Conservation (phyloP, 2,329 filamentous ascomycete species). For the Fusarium sambucinum region DNA sequence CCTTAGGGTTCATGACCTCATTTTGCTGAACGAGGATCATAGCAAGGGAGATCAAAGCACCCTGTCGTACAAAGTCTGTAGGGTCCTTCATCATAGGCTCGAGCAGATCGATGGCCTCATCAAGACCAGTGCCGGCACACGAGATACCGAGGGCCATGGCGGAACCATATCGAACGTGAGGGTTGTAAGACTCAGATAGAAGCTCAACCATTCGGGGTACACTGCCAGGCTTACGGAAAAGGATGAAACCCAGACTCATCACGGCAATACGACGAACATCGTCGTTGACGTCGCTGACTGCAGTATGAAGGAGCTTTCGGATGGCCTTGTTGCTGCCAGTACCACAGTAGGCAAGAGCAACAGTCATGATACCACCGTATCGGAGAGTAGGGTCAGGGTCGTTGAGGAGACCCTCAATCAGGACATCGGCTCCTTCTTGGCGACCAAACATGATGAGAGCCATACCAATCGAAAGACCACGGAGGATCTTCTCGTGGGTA, state of each 20-base stretch:
- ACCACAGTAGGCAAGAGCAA: slow-evolving; percentile 96
- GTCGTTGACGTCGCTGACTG: slow-evolving; percentile 97
- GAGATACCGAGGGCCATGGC: slow-evolving; percentile 99
- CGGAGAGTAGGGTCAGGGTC: slow-evolving; percentile 94
- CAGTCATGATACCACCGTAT: slow-evolving; percentile 99
- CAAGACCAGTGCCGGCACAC: slow-evolving; percentile 93
- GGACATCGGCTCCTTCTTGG: slow-evolving; percentile 92
- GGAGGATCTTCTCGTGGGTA: slow-evolving; percentile 98
- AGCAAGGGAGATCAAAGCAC: slow-evolving; percentile 89
- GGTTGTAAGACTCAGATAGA: slow-evolving; percentile 98
- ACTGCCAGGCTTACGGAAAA: slow-evolving; percentile 97
- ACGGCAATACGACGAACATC: slow-evolving; percentile 96
- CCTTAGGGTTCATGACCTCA: slow-evolving; percentile 98
- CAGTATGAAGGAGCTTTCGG: slow-evolving; percentile 92
- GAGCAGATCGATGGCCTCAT: slow-evolving; percentile 94
- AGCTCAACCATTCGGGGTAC: slow-evolving; percentile 99
- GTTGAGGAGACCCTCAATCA: slow-evolving; percentile 92
- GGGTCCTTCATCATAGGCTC: slow-evolving; percentile 99
- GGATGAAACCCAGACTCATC: slow-evolving; percentile 97
- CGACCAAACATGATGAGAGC: slow-evolving; percentile 97
- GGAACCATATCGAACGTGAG: slow-evolving; percentile 96
- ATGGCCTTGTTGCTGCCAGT: slow-evolving; percentile 99
- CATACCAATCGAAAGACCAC: slow-evolving; percentile 95
- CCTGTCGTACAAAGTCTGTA: slow-evolving; percentile 97
- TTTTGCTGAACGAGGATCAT: slow-evolving; percentile 99